phyloP scores from a whole-genome alignment of 306 rosid genomes.

The Casuarina equisetifolia region DNA sequence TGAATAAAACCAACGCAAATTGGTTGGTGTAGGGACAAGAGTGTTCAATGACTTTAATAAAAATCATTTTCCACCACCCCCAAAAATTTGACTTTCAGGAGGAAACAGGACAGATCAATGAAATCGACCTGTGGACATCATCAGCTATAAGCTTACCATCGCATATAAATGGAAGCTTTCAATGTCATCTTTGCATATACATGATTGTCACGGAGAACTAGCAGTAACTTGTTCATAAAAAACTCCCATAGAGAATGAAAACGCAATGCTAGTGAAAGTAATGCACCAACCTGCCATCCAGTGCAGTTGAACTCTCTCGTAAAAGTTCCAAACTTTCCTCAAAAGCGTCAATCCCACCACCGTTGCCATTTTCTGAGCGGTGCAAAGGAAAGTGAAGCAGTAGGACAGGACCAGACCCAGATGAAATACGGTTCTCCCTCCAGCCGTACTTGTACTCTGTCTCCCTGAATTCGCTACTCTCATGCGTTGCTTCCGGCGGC shows the following conservation, averaged over 20 bases:
- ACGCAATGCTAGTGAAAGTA: constrained; percentile 1
- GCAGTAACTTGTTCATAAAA: constrained; percentile 4
- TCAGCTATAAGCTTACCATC: neutral
- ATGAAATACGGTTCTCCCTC: constrained; percentile 37
- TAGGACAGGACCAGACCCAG: constrained; percentile 68
- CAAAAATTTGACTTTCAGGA: neutral
- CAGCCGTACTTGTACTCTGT: constrained; percentile 32
- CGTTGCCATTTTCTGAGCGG: constrained; percentile 17
- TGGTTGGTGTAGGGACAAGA: neutral
- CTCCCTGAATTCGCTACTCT: constrained; percentile 12
- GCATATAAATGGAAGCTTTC: neutral
- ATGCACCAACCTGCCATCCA: constrained; percentile 47
- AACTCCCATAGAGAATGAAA: constrained; percentile 17
- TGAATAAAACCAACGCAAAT: neutral
- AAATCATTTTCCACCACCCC: neutral
- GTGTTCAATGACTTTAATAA: neutral
- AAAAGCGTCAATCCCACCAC: constrained; percentile 21
- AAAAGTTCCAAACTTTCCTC: constrained; percentile 20
- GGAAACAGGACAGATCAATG: neutral
- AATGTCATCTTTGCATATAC: neutral
- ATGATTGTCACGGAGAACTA: neutral
- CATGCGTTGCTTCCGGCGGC: constrained; percentile 7
- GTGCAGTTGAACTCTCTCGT: constrained; percentile 23
- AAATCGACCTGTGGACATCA: neutral
- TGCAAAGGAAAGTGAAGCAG: constrained; percentile 61